Percentiles rank a stretch among this genome's conserved stretches.
Evolutionary conservation across 2,329 filamentous ascomycete genomes (phyloP).

Genomic region (Colletotrichum sp.): DNA sequence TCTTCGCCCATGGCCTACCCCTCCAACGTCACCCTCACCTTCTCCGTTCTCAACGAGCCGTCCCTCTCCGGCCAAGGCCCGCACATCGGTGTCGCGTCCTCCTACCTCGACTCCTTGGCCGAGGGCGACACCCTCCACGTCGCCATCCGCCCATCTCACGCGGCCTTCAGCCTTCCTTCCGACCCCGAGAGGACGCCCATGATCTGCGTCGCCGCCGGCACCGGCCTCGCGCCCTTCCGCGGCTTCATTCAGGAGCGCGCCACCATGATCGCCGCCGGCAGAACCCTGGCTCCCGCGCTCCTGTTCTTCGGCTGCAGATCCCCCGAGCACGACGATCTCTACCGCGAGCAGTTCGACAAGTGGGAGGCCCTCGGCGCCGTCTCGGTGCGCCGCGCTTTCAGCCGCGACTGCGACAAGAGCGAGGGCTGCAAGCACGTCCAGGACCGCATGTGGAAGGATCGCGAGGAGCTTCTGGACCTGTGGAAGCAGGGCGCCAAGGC

Average conservation of each 20-base stretch:
- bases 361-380: constrained; percentile 47
- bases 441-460: constrained; percentile 43
- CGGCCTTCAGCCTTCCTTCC: constrained; percentile 47
- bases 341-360: constrained; percentile 26
- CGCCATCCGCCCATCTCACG: constrained; percentile 47
- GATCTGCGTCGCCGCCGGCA: constrained; percentile 56
- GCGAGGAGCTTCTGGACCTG: constrained; percentile 32
- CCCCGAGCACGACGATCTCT: constrained; percentile 36
- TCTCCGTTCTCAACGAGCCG: constrained; percentile 61
- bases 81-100: constrained; percentile 65
- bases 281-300: constrained; percentile 38
- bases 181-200: constrained; percentile 45
- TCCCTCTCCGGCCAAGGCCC: constrained; percentile 53
- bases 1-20: constrained; percentile 68
- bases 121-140: constrained; percentile 52
- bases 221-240: constrained; percentile 51
- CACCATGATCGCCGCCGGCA: constrained; percentile 36
- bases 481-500: constrained; percentile 52
- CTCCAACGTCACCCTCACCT: constrained; percentile 65
- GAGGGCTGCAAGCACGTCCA: constrained; percentile 56
- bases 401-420: constrained; percentile 43
- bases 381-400: constrained; percentile 63
- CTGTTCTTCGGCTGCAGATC: constrained; percentile 47
- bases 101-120: constrained; percentile 59
- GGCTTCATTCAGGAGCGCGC: constrained; percentile 41